Conservation (phyloP, 768 basidiomycete genomes). For the Lactarius akahatsu region DNA sequence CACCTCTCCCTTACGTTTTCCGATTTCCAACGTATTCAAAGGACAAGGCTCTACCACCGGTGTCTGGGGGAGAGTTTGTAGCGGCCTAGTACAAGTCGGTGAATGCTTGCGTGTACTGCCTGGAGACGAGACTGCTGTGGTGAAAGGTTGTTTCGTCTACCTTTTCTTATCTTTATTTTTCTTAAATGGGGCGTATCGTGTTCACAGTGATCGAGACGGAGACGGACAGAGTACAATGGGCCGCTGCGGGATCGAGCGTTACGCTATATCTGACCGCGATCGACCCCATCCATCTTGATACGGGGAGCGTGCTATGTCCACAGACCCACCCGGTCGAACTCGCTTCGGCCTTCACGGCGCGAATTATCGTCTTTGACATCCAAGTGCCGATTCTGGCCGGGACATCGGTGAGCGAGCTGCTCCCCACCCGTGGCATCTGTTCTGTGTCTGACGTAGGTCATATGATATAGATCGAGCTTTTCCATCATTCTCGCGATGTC, state of each 20-base stretch:
- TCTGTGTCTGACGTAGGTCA: neutral
- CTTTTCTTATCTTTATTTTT: neutral
- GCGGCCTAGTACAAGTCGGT: constrained; percentile 90
- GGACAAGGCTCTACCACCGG: constrained; percentile 76
- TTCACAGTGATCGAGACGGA: constrained; percentile 80
- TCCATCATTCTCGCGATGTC: constrained; percentile 90
- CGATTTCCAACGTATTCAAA: constrained; percentile 94
- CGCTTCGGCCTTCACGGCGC: constrained; percentile 73
- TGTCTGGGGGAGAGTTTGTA: constrained; percentile 79
- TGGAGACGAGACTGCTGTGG: constrained; percentile 84
- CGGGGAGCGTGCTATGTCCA: constrained; percentile 89
- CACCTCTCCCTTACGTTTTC: constrained; percentile 73
- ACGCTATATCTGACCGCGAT: constrained; percentile 80
- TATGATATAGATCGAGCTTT: constrained; percentile 69
- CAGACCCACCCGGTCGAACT: constrained; percentile 70
- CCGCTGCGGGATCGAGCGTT: constrained; percentile 86
- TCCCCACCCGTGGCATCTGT: neutral
- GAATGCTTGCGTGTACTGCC: constrained; percentile 85
- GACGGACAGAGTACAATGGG: constrained; percentile 76
- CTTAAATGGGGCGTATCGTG: neutral
- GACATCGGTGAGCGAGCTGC: constrained; percentile 59
- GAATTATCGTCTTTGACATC: constrained; percentile 93
- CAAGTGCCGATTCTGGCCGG: constrained; percentile 86
- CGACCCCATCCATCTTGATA: constrained; percentile 80
- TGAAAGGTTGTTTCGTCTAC: constrained; percentile 47